These are phyloP conservation scores for Cercophora scortea DNA, from an alignment of 495 filamentous ascomycete species.

Conservation along the genomic window DNA sequence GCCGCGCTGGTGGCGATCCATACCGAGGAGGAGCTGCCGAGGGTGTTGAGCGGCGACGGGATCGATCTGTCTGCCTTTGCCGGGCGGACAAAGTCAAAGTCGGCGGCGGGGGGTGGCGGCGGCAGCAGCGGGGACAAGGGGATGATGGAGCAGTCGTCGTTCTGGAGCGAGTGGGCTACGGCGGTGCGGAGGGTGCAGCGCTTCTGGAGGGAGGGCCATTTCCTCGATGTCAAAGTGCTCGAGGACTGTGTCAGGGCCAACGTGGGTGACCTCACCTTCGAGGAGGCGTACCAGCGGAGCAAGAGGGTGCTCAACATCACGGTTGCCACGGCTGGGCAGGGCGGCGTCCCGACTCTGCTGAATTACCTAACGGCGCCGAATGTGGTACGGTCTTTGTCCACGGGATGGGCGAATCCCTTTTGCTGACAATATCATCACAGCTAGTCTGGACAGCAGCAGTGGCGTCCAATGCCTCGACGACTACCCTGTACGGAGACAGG, in stretches of 20 bases:
- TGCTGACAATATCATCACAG: slow-evolving; percentile 21
- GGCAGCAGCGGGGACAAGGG: not conserved
- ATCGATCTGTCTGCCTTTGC: slow-evolving; percentile 82
- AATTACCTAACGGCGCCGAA: slow-evolving; percentile 95
- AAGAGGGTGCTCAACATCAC: slow-evolving; percentile 91
- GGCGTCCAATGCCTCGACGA: slow-evolving; percentile 77
- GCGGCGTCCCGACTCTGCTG: slow-evolving; percentile 75
- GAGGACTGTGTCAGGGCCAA: slow-evolving; percentile 82
- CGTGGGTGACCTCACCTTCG: slow-evolving; percentile 85
- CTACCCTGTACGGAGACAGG: slow-evolving; percentile 49
- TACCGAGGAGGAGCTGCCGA: slow-evolving; percentile 75
- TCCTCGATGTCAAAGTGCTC: slow-evolving; percentile 73
- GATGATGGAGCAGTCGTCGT: slow-evolving; percentile 9
- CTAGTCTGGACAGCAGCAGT: slow-evolving; percentile 91
- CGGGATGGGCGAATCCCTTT: too few species aligned
- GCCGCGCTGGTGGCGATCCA: slow-evolving; percentile 86
- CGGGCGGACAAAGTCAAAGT: slow-evolving; percentile 18
- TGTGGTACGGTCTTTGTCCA: slow-evolving; percentile 51
- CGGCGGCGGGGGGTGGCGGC: not conserved
- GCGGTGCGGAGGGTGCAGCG: slow-evolving; percentile 53
- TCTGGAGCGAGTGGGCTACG: slow-evolving; percentile 46
- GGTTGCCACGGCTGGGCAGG: slow-evolving; percentile 62
- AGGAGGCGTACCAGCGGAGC: slow-evolving; percentile 82
- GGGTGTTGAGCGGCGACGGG: slow-evolving; percentile 65
- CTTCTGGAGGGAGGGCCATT: slow-evolving; percentile 67